These are phyloP conservation scores for Silene coronaria DNA, from an alignment of 179 eudicot species.

Conservation along the genomic window DNA sequence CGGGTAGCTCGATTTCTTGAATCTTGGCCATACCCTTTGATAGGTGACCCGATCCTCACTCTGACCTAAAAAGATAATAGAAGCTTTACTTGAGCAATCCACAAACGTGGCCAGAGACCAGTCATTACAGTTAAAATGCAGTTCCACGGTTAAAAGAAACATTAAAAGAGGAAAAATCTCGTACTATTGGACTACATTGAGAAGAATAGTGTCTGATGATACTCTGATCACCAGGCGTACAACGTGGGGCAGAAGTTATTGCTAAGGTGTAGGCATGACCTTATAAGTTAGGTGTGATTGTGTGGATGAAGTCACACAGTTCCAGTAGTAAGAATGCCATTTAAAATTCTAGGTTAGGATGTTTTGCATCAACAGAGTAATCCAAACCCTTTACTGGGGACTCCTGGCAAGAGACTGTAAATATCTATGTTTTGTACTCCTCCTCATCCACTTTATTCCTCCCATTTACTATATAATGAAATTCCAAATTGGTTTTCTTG, in stretches of 20 bases:
- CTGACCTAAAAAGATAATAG: conserved; percentile 47
- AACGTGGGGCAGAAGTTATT: no score
- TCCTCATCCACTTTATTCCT: background rate
- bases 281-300: no score
- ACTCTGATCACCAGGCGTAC: no score
- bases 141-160: background rate
- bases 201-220: background rate
- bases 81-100: background rate
- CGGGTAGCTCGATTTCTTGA: conserved; percentile 90
- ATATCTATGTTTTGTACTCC: background rate
- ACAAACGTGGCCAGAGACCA: no score
- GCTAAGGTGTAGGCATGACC: no score
- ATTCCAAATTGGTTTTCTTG: background rate
- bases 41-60: conserved; percentile 80
- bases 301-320: no score
- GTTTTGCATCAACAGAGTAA: no score
- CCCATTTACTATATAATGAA: background rate
- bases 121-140: background rate
- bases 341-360: no score
- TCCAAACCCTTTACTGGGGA: no score
- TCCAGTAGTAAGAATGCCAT: no score
- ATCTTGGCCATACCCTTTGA: conserved; percentile 92
- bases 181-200: background rate
- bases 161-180: background rate
- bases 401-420: no score